These are phyloP conservation scores for Aspergillus chevalieri DNA, from an alignment of 2,329 filamentous ascomycete genomes.

Conservation along the genomic window DNA sequence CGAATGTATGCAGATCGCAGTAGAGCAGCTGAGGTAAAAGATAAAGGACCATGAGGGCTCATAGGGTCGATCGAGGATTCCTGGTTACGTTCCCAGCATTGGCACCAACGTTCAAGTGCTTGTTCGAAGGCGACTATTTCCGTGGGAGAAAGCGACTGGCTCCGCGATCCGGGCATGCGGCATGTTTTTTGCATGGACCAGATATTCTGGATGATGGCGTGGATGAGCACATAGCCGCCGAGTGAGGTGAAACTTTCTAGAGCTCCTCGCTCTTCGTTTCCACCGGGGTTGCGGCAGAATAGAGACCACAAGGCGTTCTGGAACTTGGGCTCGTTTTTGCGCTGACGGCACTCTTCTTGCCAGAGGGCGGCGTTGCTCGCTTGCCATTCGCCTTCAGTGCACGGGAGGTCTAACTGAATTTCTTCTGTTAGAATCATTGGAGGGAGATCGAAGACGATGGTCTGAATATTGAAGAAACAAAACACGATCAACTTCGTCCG, in stretches of 20 bases:
- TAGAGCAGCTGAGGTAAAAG: conserved; percentile 29
- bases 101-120: conserved; percentile 29
- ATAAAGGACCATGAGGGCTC: conserved; percentile 28
- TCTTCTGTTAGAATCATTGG: conserved; percentile 28
- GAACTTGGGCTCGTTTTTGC: conserved; percentile 19
- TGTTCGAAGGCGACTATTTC: conserved; percentile 25
- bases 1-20: conserved; percentile 30
- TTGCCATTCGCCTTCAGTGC: conserved; percentile 29
- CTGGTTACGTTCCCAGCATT: conserved; percentile 31
- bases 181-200: conserved; percentile 29
- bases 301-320: conserved; percentile 23
- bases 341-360: conserved; percentile 18
- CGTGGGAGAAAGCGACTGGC: conserved; percentile 16
- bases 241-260: conserved; percentile 26
- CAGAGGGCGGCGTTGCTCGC: conserved; percentile 17
- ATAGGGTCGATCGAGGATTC: conserved; percentile 30
- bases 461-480: conserved; percentile 32
- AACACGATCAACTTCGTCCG: conserved; percentile 28
- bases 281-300: conserved; percentile 12
- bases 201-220: conserved; percentile 28
- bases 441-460: conserved; percentile 30
- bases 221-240: conserved; percentile 28
- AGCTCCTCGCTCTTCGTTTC: background rate
- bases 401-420: conserved; percentile 24
- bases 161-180: conserved; percentile 18